Conservation (phyloP, 1,284 basidiomycete genomes). For the Cryptococcus deneoformans region DNA sequence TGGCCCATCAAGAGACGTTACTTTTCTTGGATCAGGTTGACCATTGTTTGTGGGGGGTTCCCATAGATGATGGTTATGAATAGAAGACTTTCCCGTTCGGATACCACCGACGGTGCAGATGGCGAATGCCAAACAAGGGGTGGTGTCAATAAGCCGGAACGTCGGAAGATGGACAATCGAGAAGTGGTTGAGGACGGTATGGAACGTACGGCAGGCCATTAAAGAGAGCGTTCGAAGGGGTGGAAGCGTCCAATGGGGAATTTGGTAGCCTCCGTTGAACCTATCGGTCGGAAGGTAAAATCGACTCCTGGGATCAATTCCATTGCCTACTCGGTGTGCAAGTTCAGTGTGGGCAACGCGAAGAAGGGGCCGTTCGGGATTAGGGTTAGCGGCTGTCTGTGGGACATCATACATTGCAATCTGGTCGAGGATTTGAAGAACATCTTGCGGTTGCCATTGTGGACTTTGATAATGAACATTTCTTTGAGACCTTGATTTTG, state of each 20-base stretch:
- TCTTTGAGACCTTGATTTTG: slow-evolving; percentile 1
- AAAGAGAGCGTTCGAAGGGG: slow-evolving; percentile 45
- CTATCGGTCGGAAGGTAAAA: slow-evolving; percentile 48
- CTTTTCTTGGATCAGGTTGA: not conserved
- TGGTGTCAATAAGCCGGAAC: slow-evolving; percentile 48
- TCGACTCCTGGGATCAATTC: slow-evolving; percentile 18
- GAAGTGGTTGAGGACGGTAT: slow-evolving; percentile 50
- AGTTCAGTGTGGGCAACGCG: slow-evolving; percentile 26
- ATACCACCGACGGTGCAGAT: slow-evolving; percentile 51
- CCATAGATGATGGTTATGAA: slow-evolving; percentile 1
- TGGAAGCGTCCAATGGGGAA: slow-evolving; percentile 52
- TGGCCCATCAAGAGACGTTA: slow-evolving; percentile 24
- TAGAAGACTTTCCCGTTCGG: slow-evolving; percentile 10
- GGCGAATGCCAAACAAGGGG: slow-evolving; percentile 50
- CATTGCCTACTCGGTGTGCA: slow-evolving; percentile 18
- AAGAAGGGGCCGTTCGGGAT: slow-evolving; percentile 46
- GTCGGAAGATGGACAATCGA: slow-evolving; percentile 51
- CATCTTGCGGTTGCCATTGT: slow-evolving; percentile 13
- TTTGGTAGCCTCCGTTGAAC: slow-evolving; percentile 50
- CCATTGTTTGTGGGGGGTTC: not conserved
- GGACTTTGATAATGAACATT: slow-evolving; percentile 18
- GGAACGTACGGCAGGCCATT: slow-evolving; percentile 49
- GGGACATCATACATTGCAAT: slow-evolving; percentile 41
- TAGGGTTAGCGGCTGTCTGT: slow-evolving; percentile 38
- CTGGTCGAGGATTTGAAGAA: slow-evolving; percentile 34